Evolutionary conservation across 148 eudicot species (phyloP), one percentile per base, ranked within the genome.

Genomic region (Amaranthus cruentus): DNA sequence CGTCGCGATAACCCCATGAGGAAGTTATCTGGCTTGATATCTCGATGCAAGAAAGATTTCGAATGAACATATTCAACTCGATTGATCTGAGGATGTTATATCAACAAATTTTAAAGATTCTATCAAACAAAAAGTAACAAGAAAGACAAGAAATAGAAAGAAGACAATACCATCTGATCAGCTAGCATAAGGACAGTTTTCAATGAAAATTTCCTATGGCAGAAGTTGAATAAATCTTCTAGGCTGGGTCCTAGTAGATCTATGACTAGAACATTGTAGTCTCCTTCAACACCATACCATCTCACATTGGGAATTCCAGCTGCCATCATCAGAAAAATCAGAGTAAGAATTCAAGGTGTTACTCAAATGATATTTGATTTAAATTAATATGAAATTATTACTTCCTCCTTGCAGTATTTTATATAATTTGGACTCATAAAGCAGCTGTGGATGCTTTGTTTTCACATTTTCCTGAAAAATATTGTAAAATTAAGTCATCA

Each of bases 1-100:
- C 98, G 98, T 67, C 98, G 83, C 54, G 97, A 97, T 87, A 95
- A 86, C 55, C 98, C 98, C 97, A 95, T 95, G 66, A 95, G 98
- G 80, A 95, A 95, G 78, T 95, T 95, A 83, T 95, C 98, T 63
- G 98, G 98, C 80, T 95, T 95, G 73, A 95, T 89, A 83, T 95
- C 98, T 57, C 98, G 97, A 83, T 95, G 98, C 70, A 95, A 84
- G 83, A 95, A 95, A 49, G 98, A 95, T 78, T 95, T 95, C 28
- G 84, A 73, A 83, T 95, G 98, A 71, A 95, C 85, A 84, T 88
- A 95, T 75, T 91, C 98, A 79, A 91, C 88, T 78, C 98, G 90
- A 74, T 90, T 91, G 73, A 95, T 88, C 98, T 95, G 88, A 51
- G 73, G 75, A 71, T 60, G 62, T 50, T 6, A 48, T 9, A 62